Evolutionary conservation across 2,329 filamentous ascomycete species (phyloP).

Genomic region (Nemania diffusa): DNA sequence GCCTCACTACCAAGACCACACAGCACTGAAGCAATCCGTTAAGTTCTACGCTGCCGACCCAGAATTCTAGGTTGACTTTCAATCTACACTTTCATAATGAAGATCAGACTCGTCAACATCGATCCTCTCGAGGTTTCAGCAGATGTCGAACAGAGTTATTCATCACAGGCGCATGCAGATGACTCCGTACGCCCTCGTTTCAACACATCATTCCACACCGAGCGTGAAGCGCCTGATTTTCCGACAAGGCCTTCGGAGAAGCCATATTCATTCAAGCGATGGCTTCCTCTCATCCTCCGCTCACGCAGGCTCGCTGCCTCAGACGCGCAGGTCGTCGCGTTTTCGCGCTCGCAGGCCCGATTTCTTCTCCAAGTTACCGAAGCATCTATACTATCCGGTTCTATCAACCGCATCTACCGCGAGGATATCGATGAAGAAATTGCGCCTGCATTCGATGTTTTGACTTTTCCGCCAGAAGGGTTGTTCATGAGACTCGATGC

Average conservation of each 20-base stretch:
- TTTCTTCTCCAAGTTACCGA: conserved; percentile 48
- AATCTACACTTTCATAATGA: conserved; percentile 2
- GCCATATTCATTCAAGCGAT: conserved; percentile 54
- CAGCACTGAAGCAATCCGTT: neutral
- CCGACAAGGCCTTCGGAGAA: conserved; percentile 44
- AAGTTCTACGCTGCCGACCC: neutral
- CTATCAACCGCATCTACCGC: conserved; percentile 46
- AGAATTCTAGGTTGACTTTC: neutral
- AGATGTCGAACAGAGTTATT: conserved; percentile 9
- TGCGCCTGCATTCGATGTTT: conserved; percentile 39
- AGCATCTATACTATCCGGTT: conserved; percentile 48
- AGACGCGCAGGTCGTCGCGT: conserved; percentile 46
- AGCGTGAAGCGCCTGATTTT: conserved; percentile 46
- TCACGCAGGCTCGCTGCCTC: conserved; percentile 46
- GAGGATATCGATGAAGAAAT: conserved; percentile 51
- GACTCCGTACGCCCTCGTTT: conserved; percentile 36
- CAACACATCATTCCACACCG: conserved; percentile 53
- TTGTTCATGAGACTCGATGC: conserved; percentile 57
- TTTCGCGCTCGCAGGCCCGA: conserved; percentile 46
- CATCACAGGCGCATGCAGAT: neutral
- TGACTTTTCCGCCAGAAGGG: conserved; percentile 49
- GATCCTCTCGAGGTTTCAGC: conserved; percentile 14
- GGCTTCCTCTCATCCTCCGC: conserved; percentile 54
- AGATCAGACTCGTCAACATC: conserved; percentile 20
- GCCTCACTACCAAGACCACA: too few relatives aligned